These are phyloP conservation scores for Polysphondylium violaceum DNA, from an alignment of 78 protist genomes.

Conservation along the genomic window DNA sequence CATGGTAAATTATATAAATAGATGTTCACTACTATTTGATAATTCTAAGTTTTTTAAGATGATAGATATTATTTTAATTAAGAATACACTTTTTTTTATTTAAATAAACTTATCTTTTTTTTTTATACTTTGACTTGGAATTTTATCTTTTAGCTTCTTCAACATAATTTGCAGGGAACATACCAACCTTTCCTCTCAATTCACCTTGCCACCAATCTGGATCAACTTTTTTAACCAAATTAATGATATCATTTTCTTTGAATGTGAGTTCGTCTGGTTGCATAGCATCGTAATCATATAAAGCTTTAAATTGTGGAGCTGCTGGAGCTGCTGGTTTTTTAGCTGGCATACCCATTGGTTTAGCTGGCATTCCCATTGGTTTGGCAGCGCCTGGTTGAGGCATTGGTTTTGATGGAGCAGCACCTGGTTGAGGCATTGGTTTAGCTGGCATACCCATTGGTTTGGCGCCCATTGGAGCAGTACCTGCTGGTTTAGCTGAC, in stretches of 20 bases:
- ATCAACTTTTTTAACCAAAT: conserved; percentile 67
- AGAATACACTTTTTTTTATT: background rate
- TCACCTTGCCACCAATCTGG: conserved; percentile 92
- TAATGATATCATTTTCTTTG: conserved; percentile 85
- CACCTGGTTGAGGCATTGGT: conserved; percentile 11
- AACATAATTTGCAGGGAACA: conserved; percentile 3
- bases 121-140: too few relatives aligned
- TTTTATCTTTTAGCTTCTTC: background rate
- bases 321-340: conserved; percentile 32
- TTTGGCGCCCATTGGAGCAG: conserved; percentile 6
- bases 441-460: conserved; percentile 28
- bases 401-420: background rate
- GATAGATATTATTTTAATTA: too few relatives aligned
- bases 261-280: conserved; percentile 87
- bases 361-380: conserved; percentile 18
- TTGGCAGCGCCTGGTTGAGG: conserved; percentile 38
- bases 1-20: too few relatives aligned
- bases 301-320: conserved; percentile 27
- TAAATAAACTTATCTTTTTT: too few relatives aligned
- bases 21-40: too few relatives aligned
- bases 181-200: conserved; percentile 57
- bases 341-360: conserved; percentile 12
- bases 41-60: background rate
- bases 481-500: conserved; percentile 16
- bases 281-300: conserved; percentile 75